phyloP scores from a whole-genome alignment of 768 basidiomycete species.

The Cantharellus anzutake region DNA sequence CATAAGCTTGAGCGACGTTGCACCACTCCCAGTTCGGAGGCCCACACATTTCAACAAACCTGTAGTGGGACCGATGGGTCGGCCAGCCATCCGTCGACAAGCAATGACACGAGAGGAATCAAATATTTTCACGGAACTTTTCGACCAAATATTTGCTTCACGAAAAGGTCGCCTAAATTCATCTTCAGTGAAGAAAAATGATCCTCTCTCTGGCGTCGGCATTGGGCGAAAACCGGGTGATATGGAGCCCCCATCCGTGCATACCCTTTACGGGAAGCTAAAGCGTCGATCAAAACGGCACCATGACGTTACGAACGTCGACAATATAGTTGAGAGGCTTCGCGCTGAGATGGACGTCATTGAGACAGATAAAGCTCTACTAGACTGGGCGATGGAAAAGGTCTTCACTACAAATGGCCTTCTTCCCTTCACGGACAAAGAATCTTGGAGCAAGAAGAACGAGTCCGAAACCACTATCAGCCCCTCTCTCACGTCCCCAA shows the following conservation, averaged over 20 bases:
- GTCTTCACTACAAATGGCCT: constrained; percentile 37
- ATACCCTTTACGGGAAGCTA: background rate
- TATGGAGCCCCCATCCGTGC: background rate
- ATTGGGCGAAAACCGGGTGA: background rate
- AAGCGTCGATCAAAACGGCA: background rate
- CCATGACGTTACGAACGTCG: background rate
- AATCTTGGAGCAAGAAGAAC: constrained; percentile 5
- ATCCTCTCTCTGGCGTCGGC: background rate
- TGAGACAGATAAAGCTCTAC: constrained; percentile 44
- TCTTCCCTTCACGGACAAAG: constrained; percentile 12
- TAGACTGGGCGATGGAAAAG: constrained; percentile 51
- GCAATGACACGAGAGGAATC: background rate
- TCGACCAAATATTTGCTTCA: constrained; percentile 1
- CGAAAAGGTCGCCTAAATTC: background rate
- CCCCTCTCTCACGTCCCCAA: background rate
- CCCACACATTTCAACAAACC: background rate
- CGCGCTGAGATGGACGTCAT: constrained; percentile 59
- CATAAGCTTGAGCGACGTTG: background rate
- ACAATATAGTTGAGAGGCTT: constrained; percentile 31
- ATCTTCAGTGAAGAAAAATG: background rate
- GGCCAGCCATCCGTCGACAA: background rate
- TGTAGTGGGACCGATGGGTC: background rate
- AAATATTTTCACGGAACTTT: background rate
- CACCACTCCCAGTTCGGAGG: background rate
- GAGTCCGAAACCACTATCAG: background rate